Evolutionary conservation across 2,329 filamentous ascomycete genomes (phyloP), one percentile per base, ranked within the genome.

Genomic region (Leptographium procerum): DNA sequence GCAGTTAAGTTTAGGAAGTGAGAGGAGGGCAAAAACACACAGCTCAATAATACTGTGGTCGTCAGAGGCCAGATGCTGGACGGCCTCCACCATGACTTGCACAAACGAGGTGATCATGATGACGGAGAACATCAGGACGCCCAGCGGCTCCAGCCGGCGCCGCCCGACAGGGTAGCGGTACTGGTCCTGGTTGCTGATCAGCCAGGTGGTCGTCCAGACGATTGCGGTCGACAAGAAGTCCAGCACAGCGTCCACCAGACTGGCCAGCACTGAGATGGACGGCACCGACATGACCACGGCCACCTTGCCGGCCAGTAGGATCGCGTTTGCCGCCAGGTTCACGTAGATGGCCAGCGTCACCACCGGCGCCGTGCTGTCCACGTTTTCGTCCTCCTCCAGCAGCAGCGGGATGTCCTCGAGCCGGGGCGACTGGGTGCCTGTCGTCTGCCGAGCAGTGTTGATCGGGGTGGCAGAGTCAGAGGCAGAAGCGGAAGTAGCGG

Each of bases 291-390:
- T 68, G 47, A 91, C 85, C 56, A 94, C 89, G 45, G 82, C 79
- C 55, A 91, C 81, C 70, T 96, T 95, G 61, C 89, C 83, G 8
- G 80, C 79, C 3, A 95, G 79, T 2, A 95, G 77, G 50, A 89
- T 74, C 2, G 83, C 76, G 68, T 96, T 96, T 60, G 90, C 91
- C 26, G 81, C 72, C 54, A 95, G 81, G 68, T 95, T 96, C 70
- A 95, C 74, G 70, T 91, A 92, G 66, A 97, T 94, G 48, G 92
- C 91, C 24, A 94, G 68, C n/a, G 85, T 87, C 54, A 96, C 90
- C 54, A 95, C 82, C 19, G 81, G 83, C 60, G 86, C 85, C 53
- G 84, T 79, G 62, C 85, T 89, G 66, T 91, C 87, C 2, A 91
- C 65, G 26, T 81, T 80, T 59, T 86, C 86, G 63, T 91, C 87